Conservation (phyloP, 441 rosid genomes). For the Capsella rubella region DNA sequence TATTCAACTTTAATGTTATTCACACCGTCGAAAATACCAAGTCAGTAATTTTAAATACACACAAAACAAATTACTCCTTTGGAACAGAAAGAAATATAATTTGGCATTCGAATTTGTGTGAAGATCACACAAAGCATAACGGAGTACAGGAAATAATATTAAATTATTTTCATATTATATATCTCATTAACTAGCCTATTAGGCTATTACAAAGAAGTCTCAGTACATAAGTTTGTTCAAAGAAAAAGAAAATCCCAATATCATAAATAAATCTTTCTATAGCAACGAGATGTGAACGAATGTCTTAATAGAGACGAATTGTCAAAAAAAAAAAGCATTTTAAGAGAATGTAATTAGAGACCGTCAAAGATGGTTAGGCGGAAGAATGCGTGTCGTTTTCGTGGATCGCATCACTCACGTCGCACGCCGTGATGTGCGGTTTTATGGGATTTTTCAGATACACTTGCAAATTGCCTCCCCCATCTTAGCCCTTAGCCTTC, state of each 20-base stretch:
- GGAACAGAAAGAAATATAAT: neutral
- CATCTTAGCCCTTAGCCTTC: too few species aligned
- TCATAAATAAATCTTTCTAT: too few species aligned
- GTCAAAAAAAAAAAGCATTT: too few species aligned
- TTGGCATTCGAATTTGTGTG: neutral
- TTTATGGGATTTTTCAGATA: neutral
- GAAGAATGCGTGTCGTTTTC: conserved; percentile 31
- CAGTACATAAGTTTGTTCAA: too few species aligned
- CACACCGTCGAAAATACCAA: neutral
- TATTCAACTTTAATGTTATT: conserved; percentile 3
- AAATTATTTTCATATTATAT: neutral
- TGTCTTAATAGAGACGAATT: conserved; percentile 4
- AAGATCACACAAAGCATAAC: neutral
- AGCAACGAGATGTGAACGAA: neutral
- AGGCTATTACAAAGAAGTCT: too few species aligned
- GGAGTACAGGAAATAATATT: neutral
- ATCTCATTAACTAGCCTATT: neutral
- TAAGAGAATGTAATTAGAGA: neutral
- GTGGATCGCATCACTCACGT: conserved; percentile 10
- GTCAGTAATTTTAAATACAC: too few species aligned
- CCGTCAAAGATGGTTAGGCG: conserved; percentile 21
- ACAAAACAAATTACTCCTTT: too few species aligned
- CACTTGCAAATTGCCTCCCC: too few species aligned
- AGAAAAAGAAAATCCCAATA: too few species aligned
- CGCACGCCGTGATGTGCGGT: conserved; percentile 29